Conservation (phyloP, 192 early-diverging fungal species). For the Haplosporangium gracile region DNA sequence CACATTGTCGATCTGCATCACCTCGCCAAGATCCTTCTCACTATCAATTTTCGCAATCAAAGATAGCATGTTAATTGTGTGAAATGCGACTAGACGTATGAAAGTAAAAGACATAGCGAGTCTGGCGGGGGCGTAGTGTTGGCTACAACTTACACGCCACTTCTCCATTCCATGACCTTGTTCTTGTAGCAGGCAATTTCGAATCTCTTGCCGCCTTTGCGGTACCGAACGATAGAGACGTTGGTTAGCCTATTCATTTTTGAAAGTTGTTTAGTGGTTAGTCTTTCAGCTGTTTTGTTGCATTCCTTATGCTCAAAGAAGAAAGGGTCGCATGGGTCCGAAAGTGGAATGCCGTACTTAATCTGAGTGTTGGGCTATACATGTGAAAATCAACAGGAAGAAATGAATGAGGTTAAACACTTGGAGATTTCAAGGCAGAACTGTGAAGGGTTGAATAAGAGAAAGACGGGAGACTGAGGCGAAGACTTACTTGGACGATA, state of each 20-base stretch:
- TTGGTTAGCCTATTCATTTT: constrained; percentile 83
- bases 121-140: too few relatives aligned
- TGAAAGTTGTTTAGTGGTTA: not conserved
- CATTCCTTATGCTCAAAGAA: not conserved
- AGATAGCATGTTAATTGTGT: not conserved
- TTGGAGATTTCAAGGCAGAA: not conserved
- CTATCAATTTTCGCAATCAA: constrained; percentile 53
- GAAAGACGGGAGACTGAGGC: not conserved
- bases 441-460: not conserved
- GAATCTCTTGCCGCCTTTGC: constrained; percentile 98
- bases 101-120: not conserved
- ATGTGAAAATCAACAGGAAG: constrained; percentile 13
- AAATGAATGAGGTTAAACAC: not conserved
- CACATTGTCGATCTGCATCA: constrained; percentile 94
- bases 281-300: not conserved
- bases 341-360: constrained; percentile 43
- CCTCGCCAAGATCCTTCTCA: constrained; percentile 97
- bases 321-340: not conserved
- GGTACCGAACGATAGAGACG: constrained; percentile 94
- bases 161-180: constrained; percentile 97
- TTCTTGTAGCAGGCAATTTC: constrained; percentile 99
- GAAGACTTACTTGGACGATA: constrained; percentile 29
- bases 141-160: constrained; percentile 76
- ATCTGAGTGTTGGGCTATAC: constrained; percentile 59
- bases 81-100: too few relatives aligned